Percentiles rank a stretch among this genome's conserved stretches.
Conservation (phyloP, 495 filamentous ascomycete species). For the Aspergillus egyptiacus region DNA sequence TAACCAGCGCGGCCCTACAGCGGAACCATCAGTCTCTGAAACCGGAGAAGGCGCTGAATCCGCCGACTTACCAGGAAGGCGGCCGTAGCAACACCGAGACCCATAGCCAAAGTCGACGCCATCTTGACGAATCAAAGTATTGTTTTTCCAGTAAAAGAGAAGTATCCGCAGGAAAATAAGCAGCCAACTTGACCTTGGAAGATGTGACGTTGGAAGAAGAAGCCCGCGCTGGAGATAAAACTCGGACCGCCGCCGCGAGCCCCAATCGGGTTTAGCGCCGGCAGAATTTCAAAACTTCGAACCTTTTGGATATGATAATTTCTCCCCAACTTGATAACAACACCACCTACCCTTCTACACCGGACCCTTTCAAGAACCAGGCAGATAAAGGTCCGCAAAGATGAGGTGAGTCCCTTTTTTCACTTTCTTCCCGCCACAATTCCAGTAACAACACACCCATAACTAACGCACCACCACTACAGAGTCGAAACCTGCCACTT, state of each 20-base stretch:
- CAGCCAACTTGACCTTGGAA: neutral
- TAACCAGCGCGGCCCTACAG: slow-evolving; percentile 81
- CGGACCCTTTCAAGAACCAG: neutral
- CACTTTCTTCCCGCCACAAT: neutral
- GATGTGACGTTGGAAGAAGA: slow-evolving; percentile 15
- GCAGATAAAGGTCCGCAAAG: slow-evolving; percentile 1
- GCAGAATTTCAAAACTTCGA: slow-evolving; percentile 25
- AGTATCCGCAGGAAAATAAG: neutral
- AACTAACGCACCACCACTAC: neutral
- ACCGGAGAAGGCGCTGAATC: neutral
- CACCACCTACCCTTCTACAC: neutral
- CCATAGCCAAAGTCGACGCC: slow-evolving; percentile 69
- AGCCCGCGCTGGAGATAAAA: slow-evolving; percentile 22
- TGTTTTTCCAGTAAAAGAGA: neutral
- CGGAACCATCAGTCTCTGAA: slow-evolving; percentile 15
- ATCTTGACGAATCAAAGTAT: slow-evolving; percentile 40
- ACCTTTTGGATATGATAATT: slow-evolving; percentile 21
- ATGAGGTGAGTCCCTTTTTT: slow-evolving; percentile 8
- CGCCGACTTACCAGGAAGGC: slow-evolving; percentile 64
- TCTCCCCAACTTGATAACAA: slow-evolving; percentile 14
- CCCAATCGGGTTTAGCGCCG: slow-evolving; percentile 21
- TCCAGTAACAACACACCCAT: neutral
- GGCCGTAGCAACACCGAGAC: slow-evolving; percentile 69
- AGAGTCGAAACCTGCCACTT: slow-evolving; percentile 89
- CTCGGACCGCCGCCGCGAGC: slow-evolving; percentile 21